A percentile compares a stretch with the other conserved stretches of the same genome.
Evolutionary conservation across 108 stramenopile species (phyloP).

Genomic region (Conticribra guillardii): DNA sequence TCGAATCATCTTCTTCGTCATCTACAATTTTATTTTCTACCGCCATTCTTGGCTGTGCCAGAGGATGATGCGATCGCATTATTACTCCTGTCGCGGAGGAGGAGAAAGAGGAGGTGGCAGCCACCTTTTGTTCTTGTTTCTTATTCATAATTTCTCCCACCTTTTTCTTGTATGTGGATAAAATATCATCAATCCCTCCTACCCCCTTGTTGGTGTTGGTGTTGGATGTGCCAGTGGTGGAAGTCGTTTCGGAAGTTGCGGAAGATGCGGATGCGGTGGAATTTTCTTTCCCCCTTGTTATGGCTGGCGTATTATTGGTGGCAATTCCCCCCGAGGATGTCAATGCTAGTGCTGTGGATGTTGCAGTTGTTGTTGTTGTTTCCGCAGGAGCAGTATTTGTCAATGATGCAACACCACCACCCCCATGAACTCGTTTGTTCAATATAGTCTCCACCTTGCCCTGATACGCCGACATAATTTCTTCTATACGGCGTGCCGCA

Average conservation of each 20-base stretch:
- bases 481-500: conserved; percentile 31
- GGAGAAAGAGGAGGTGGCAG: neutral
- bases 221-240: neutral
- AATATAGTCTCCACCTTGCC: conserved; percentile 44
- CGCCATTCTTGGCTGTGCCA: conserved; percentile 4
- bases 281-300: too few species aligned
- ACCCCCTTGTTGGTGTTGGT: neutral
- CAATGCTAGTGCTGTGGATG: too few species aligned
- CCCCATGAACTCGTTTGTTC: conserved; percentile 3
- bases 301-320: too few species aligned
- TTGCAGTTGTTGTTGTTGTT: too few species aligned
- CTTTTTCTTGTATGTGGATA: conserved; percentile 46
- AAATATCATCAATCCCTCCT: conserved; percentile 38
- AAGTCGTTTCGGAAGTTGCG: neutral
- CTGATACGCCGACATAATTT: conserved; percentile 49
- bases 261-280: too few species aligned
- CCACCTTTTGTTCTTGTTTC: conserved; percentile 3
- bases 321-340: too few species aligned
- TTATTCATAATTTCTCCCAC: conserved; percentile 47
- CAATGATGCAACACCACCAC: neutral
- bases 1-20: conserved; percentile 6
- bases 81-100: neutral
- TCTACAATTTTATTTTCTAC: conserved; percentile 19
- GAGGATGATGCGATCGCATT: neutral
- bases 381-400: too few species aligned